phyloP scores from a whole-genome alignment of 1,284 basidiomycete genomes.

The Ustilago shanxiensis region DNA sequence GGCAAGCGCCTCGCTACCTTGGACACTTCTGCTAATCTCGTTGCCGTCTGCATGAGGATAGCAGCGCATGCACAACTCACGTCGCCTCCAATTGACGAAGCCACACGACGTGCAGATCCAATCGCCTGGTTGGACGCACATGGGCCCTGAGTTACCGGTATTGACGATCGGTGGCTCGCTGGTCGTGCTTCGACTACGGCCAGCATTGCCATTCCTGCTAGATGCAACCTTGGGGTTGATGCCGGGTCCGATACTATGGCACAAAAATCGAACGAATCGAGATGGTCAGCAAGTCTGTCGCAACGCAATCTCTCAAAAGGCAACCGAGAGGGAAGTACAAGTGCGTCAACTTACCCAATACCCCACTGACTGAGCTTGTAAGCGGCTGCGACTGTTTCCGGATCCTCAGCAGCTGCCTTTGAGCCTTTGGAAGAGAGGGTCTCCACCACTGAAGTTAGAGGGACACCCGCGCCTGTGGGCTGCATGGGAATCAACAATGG shows the following conservation, averaged over 20 bases:
- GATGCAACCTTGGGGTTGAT: conserved; percentile 54
- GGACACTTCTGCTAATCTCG: conserved; percentile 44
- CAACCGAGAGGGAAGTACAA: neutral
- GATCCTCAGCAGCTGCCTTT: conserved; percentile 47
- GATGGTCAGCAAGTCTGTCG: neutral
- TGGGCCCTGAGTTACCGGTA: conserved; percentile 87
- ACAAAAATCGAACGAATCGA: neutral
- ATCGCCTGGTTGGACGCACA: conserved; percentile 87
- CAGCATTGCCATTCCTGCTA: conserved; percentile 16
- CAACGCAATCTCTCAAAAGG: neutral
- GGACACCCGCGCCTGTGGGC: conserved; percentile 40
- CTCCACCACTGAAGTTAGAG: conserved; percentile 48
- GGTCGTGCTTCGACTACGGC: conserved; percentile 24
- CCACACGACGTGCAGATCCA: conserved; percentile 84
- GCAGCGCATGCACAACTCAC: conserved; percentile 89
- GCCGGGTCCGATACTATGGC: conserved; percentile 53
- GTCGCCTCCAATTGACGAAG: conserved; percentile 78
- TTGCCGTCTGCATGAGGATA: conserved; percentile 74
- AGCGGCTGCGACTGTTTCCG: conserved; percentile 44
- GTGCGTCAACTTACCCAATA: conserved; percentile 40
- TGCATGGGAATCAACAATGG: conserved; percentile 51
- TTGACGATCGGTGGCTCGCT: conserved; percentile 75
- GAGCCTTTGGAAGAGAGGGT: conserved; percentile 45
- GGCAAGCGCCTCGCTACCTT: conserved; percentile 42
- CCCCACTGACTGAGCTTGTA: conserved; percentile 49